These are phyloP conservation scores for Fusarium floridanum DNA, from an alignment of 2,329 filamentous ascomycete genomes.

Conservation along the genomic window DNA sequence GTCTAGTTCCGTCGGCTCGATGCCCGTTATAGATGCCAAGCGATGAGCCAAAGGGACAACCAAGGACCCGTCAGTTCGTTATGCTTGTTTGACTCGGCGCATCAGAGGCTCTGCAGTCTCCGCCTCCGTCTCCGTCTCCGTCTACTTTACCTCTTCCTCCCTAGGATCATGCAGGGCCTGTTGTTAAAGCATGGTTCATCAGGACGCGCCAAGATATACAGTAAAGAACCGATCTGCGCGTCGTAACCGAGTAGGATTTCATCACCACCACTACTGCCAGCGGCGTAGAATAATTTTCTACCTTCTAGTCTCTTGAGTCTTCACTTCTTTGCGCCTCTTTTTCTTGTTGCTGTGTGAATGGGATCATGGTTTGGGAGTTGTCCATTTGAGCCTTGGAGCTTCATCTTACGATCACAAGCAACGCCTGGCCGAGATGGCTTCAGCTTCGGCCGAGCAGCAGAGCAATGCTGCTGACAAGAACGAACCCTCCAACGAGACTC, in stretches of 20 bases:
- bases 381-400: neutral
- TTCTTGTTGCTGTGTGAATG: neutral
- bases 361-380: conserved; percentile 3
- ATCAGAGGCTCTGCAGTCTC: conserved; percentile 23
- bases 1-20: conserved; percentile 12
- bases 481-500: neutral
- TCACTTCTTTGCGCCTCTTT: neutral
- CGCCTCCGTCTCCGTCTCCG: conserved; percentile 17
- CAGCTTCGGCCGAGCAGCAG: conserved; percentile 11
- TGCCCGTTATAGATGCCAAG: conserved; percentile 33
- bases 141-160: conserved; percentile 7
- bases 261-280: conserved; percentile 3
- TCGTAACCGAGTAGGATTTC: neutral
- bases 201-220: conserved; percentile 11
- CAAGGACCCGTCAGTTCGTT: conserved; percentile 5
- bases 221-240: neutral
- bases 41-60: conserved; percentile 1
- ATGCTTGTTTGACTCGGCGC: conserved; percentile 35
- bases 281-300: conserved; percentile 1
- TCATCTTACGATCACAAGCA: conserved; percentile 12
- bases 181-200: conserved; percentile 6
- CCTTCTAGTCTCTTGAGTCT: neutral
- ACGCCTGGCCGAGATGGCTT: conserved; percentile 27
- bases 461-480: conserved; percentile 1
- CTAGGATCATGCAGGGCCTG: conserved; percentile 20